Percentiles rank a stretch among this genome's conserved stretches.
phyloP scores from a whole-genome alignment of 306 rosid species.

The Senna tora region DNA sequence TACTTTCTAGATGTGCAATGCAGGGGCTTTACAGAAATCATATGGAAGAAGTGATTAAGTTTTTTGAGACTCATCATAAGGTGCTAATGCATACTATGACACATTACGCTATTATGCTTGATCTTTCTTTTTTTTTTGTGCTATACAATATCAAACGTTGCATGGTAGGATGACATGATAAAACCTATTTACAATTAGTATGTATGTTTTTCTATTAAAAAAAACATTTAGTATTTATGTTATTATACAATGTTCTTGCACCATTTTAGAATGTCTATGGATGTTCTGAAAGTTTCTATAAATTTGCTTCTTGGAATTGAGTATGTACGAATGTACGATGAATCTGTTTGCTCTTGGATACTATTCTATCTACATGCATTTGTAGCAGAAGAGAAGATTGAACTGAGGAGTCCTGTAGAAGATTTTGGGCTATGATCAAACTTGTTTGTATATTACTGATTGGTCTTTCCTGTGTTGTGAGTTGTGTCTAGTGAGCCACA shows the following conservation, averaged over 20 bases:
- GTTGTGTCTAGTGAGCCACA: not conserved
- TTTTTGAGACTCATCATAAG: slow-evolving; percentile 98
- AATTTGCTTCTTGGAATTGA: slow-evolving; percentile 32
- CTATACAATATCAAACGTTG: slow-evolving; percentile 9
- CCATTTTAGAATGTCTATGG: slow-evolving; percentile 2
- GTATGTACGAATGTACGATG: not conserved
- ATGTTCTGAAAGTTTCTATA: not conserved
- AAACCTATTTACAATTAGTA: not conserved
- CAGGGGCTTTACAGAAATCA: slow-evolving; percentile 98
- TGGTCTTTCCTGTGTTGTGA: not conserved
- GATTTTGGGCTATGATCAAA: slow-evolving; percentile 26
- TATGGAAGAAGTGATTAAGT: slow-evolving; percentile 98
- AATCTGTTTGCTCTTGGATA: slow-evolving; percentile 9
- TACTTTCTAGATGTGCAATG: slow-evolving; percentile 41
- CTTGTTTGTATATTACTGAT: not conserved
- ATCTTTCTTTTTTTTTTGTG: slow-evolving; percentile 2
- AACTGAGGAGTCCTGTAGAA: not conserved
- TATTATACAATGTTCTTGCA: slow-evolving; percentile 12
- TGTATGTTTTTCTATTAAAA: too few relatives aligned
- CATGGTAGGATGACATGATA: not conserved
- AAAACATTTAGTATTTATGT: too few relatives aligned
- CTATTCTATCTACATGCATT: not conserved
- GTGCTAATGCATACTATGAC: slow-evolving; percentile 39
- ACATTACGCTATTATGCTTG: not conserved
- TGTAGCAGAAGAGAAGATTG: not conserved